These are phyloP conservation scores for Alternaria postmessia DNA, from an alignment of 2,329 filamentous ascomycete genomes.

Conservation along the genomic window DNA sequence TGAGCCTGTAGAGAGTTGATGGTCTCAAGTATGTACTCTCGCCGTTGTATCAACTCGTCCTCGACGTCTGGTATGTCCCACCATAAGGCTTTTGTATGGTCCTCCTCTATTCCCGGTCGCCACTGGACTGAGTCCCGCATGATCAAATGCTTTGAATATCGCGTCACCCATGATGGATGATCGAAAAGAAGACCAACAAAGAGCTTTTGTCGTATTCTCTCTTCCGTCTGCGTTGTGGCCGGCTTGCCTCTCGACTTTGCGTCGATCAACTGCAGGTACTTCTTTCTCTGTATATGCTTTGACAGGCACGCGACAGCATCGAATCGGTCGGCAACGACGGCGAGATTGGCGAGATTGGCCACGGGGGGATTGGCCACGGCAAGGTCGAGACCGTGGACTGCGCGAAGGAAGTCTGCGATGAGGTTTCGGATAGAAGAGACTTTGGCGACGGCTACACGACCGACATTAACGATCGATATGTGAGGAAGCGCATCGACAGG, in stretches of 20 bases:
- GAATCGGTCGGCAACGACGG: slow-evolving; percentile 77
- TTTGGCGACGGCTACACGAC: slow-evolving; percentile 72
- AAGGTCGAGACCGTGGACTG: slow-evolving; percentile 67
- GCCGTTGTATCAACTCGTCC: slow-evolving; percentile 72
- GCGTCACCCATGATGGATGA: slow-evolving; percentile 66
- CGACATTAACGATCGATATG: slow-evolving; percentile 71
- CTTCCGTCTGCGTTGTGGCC: slow-evolving; percentile 61
- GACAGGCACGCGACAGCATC: slow-evolving; percentile 67
- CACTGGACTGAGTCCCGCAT: slow-evolving; percentile 70
- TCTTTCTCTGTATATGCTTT: slow-evolving; percentile 60
- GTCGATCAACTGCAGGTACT: slow-evolving; percentile 53
- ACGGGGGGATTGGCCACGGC: slow-evolving; percentile 58
- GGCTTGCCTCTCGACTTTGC: slow-evolving; percentile 55
- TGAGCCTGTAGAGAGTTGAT: slow-evolving; percentile 74
- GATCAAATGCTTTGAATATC: slow-evolving; percentile 71
- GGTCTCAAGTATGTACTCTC: slow-evolving; percentile 72
- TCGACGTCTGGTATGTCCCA: slow-evolving; percentile 78
- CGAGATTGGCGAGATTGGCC: slow-evolving; percentile 71
- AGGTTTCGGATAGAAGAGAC: slow-evolving; percentile 67
- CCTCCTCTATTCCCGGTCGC: slow-evolving; percentile 53
- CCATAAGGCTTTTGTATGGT: slow-evolving; percentile 64
- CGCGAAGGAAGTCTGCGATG: slow-evolving; percentile 72
- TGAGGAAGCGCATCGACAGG: slow-evolving; percentile 65
- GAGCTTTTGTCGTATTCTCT: slow-evolving; percentile 73
- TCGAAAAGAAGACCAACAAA: slow-evolving; percentile 72